phyloP scores from a whole-genome alignment of 2,329 filamentous ascomycete genomes.

The Mycocentrospora acerina region DNA sequence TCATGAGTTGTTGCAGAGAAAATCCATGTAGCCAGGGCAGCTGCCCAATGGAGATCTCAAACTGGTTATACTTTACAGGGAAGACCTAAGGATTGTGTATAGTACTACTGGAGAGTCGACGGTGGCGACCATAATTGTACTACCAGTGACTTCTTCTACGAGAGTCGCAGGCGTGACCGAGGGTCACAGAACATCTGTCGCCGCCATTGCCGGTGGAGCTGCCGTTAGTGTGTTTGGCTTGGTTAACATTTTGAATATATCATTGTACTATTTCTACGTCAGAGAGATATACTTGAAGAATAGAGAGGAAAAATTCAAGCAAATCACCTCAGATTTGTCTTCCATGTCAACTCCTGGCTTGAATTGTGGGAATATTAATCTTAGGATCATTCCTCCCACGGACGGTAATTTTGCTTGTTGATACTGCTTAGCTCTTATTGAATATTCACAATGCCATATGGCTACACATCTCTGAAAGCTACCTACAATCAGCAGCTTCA shows the following conservation, averaged over 20 bases:
- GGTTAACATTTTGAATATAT: constrained; percentile 12
- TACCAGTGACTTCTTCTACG: constrained; percentile 3
- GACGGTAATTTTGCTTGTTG: background rate
- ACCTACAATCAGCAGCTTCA: constrained; percentile 4
- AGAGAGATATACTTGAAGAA: constrained; percentile 9
- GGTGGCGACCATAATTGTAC: background rate
- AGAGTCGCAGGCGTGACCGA: background rate
- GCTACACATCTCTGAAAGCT: constrained; percentile 5
- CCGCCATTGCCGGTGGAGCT: constrained; percentile 27
- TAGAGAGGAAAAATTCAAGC: constrained; percentile 5
- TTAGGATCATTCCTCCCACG: no score
- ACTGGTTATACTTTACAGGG: constrained; percentile 17
- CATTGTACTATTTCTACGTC: constrained; percentile 20
- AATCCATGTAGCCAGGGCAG: constrained; percentile 35
- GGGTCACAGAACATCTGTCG: constrained; percentile 9
- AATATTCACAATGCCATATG: constrained; percentile 11
- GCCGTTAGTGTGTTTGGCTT: constrained; percentile 21
- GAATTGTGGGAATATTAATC: background rate
- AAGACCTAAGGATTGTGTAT: constrained; percentile 14
- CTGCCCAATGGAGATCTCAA: constrained; percentile 33
- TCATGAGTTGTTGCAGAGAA: constrained; percentile 37
- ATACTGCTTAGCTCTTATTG: background rate
- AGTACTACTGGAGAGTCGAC: constrained; percentile 10
- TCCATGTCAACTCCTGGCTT: constrained; percentile 1
- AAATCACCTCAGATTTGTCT: constrained; percentile 5